These are phyloP conservation scores for Boletellus emodensis DNA, from an alignment of 768 basidiomycete genomes.

Conservation along the genomic window DNA sequence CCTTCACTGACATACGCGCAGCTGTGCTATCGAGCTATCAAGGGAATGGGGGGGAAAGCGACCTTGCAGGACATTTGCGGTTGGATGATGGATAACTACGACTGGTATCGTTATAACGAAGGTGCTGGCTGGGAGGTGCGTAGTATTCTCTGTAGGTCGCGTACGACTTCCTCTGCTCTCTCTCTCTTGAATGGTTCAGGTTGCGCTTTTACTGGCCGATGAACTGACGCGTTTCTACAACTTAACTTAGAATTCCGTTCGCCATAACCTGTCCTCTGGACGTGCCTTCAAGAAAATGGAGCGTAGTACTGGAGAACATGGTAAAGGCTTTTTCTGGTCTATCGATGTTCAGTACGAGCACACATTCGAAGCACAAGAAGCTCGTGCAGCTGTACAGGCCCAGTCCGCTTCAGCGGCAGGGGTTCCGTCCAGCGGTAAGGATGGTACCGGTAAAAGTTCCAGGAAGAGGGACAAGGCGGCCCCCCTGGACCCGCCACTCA, in stretches of 20 bases:
- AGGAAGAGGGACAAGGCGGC: slow-evolving; percentile 61
- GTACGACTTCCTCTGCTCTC: neutral
- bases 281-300: slow-evolving; percentile 91
- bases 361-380: slow-evolving; percentile 67
- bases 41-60: slow-evolving; percentile 76
- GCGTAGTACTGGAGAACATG: slow-evolving; percentile 76
- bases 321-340: slow-evolving; percentile 93
- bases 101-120: slow-evolving; percentile 86
- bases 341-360: slow-evolving; percentile 73
- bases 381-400: slow-evolving; percentile 38
- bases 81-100: slow-evolving; percentile 86
- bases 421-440: slow-evolving; percentile 33
- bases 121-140: slow-evolving; percentile 87
- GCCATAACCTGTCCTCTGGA: slow-evolving; percentile 91
- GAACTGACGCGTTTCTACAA: slow-evolving; percentile 10
- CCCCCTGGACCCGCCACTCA: slow-evolving; percentile 58
- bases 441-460: slow-evolving; percentile 27
- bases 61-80: slow-evolving; percentile 88
- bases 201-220: slow-evolving; percentile 1
- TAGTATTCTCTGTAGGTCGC: slow-evolving; percentile 8
- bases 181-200: slow-evolving; percentile 1
- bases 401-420: slow-evolving; percentile 22
- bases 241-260: slow-evolving; percentile 75
- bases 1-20: slow-evolving; percentile 89
- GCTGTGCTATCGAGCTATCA: slow-evolving; percentile 86